phyloP scores from a whole-genome alignment of 352 stramenopile genomes.

The Halophytophthora polymorphica region DNA sequence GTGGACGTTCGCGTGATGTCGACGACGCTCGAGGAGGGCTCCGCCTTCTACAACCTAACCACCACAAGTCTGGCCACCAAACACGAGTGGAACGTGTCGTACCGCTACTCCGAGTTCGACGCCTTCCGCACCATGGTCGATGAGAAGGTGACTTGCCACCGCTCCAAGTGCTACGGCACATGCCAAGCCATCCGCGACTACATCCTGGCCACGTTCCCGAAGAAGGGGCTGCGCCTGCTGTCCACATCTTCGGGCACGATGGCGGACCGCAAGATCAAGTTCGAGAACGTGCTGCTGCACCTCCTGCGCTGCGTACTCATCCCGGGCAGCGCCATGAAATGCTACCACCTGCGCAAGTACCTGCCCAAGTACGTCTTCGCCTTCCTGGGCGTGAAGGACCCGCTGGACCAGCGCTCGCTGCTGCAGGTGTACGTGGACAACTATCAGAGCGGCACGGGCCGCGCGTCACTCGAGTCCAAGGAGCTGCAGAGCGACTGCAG shows the following conservation, averaged over 20 bases:
- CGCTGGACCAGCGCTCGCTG: slow-evolving; percentile 38
- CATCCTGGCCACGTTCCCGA: slow-evolving; percentile 56
- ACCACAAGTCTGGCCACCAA: slow-evolving; percentile 51
- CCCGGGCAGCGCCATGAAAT: slow-evolving; percentile 57
- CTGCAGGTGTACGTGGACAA: slow-evolving; percentile 62
- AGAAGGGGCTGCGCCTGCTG: slow-evolving; percentile 39
- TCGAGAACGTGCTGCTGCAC: slow-evolving; percentile 67
- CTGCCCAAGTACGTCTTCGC: slow-evolving; percentile 40
- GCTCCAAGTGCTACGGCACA: slow-evolving; percentile 52
- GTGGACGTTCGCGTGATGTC: slow-evolving; percentile 45
- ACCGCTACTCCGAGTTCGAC: slow-evolving; percentile 68
- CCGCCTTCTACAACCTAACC: slow-evolving; percentile 53
- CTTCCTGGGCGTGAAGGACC: slow-evolving; percentile 44
- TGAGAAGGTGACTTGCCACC: slow-evolving; percentile 55
- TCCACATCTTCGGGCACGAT: slow-evolving; percentile 44
- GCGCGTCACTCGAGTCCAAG: no score
- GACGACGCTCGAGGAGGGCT: slow-evolving; percentile 43
- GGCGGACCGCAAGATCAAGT: slow-evolving; percentile 51
- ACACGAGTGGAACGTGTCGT: slow-evolving; percentile 50
- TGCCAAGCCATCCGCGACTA: slow-evolving; percentile 73
- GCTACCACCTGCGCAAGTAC: slow-evolving; percentile 27
- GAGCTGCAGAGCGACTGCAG: no score
- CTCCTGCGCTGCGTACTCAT: slow-evolving; percentile 61
- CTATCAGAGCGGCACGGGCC: slow-evolving; percentile 17
- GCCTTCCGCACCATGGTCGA: slow-evolving; percentile 57